Evolutionary conservation across 768 basidiomycete species (phyloP), one percentile per base, ranked within the genome.

Genomic region (Suillus hirtellus): DNA sequence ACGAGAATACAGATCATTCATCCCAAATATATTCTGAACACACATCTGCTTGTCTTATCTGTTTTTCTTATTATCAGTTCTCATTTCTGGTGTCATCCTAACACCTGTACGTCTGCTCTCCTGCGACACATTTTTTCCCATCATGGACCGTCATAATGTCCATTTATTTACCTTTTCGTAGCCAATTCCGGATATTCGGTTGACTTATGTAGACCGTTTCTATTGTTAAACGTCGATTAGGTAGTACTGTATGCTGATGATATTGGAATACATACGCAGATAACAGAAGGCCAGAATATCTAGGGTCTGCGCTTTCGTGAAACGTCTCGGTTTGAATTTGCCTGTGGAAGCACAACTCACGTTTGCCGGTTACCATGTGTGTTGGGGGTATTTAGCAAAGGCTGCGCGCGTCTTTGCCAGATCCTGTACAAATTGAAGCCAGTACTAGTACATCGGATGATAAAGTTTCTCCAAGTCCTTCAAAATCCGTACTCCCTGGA

Each of bases 11-110:
- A 87, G 85, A 65, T 80, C 86, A 27, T 83, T 84, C 68, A 69
- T 89, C 35, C 89, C 89, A n/a, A 86, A 79, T 73, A 77, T 89
- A 67, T 83, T 89, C 70, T 88, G 76, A 81, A 58, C 37, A 37
- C 7, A 47, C 43, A 27, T 56, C 60, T 62, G 66, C 62, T 64
- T 63, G 59, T 64, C 58, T 10, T 68, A 59, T 69, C 61, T 55
- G 61, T 63, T 64, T 59, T 64, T 63, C 59, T 38, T 31, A 60
- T 66, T 63, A 60, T 56, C 55, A 66, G 31, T 43, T 65, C 52
- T 24, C 53, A 46, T 64, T 60, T 67, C 59, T 61, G 67, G 72
- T 69, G 68, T 63, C 63, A 64, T 58, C 64, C 47, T 21, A 60
- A 65, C 64, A 60, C 65, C 52, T 66, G 59, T 59, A 68, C 66